phyloP scores from a whole-genome alignment of 192 early-diverging fungal species.

The Rhizophagus clarus region DNA sequence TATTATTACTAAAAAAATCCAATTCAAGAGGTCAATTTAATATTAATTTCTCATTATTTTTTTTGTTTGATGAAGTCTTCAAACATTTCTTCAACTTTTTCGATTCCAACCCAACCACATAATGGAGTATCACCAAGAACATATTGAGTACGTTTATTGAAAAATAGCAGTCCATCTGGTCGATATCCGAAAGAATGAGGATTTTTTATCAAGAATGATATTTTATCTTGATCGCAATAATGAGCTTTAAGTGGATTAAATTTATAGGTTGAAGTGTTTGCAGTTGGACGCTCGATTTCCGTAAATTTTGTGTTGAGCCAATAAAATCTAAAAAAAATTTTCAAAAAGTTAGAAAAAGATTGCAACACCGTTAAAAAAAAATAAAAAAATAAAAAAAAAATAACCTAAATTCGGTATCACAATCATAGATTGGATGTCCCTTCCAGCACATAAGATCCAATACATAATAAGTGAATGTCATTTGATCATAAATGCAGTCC shows the following conservation, averaged over 20 bases:
- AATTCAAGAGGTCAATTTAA: no score
- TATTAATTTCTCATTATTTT: background rate
- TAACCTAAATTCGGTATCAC: slow-evolving; percentile 61
- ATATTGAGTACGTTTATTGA: slow-evolving; percentile 56
- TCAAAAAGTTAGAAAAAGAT: background rate
- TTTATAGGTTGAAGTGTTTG: slow-evolving; percentile 12
- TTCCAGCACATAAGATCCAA: slow-evolving; percentile 66
- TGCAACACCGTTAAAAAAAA: background rate
- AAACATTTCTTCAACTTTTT: slow-evolving; percentile 45
- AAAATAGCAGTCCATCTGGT: slow-evolving; percentile 56
- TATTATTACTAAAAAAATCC: no score
- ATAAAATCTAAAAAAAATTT: slow-evolving; percentile 42
- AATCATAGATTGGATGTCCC: slow-evolving; percentile 62
- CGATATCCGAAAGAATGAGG: slow-evolving; percentile 33
- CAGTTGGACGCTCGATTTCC: slow-evolving; percentile 47
- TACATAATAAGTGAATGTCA: slow-evolving; percentile 54
- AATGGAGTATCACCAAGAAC: slow-evolving; percentile 55
- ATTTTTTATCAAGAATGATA: slow-evolving; percentile 4
- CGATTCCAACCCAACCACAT: slow-evolving; percentile 54
- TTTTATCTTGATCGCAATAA: slow-evolving; percentile 1
- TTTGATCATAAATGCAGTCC: slow-evolving; percentile 58
- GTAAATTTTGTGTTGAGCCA: slow-evolving; percentile 46
- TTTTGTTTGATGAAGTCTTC: background rate
- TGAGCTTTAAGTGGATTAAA: slow-evolving; percentile 22
- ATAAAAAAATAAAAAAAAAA: background rate